Evolutionary conservation across 2,329 filamentous ascomycete genomes (phyloP).

Genomic region (Lachnellula suecica): DNA sequence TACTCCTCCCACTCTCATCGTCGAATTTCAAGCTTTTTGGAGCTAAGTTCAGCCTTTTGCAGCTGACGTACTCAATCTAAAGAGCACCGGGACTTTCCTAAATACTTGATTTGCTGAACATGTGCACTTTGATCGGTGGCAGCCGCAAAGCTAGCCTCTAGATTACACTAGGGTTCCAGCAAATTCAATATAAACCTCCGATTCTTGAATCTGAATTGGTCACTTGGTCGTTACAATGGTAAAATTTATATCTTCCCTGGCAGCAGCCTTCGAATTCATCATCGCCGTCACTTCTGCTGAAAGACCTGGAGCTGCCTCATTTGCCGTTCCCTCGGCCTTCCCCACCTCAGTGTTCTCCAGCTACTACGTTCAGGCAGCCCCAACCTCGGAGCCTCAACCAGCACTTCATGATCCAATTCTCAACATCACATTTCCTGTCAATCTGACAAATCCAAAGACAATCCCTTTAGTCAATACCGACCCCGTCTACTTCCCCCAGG

Average conservation of each 20-base stretch:
- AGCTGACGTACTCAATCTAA: too few species aligned
- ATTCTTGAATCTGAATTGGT: too few species aligned
- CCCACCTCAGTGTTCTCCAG: slow-evolving; percentile 50
- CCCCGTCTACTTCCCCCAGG: slow-evolving; percentile 48
- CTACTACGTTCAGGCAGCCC: slow-evolving; percentile 45
- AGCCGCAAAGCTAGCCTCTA: too few species aligned
- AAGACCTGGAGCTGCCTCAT: slow-evolving; percentile 37
- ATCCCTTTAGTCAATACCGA: slow-evolving; percentile 49
- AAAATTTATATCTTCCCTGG: background rate
- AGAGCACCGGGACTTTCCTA: too few species aligned
- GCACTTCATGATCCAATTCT: slow-evolving; percentile 52
- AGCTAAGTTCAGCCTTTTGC: too few species aligned
- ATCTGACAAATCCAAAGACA: slow-evolving; percentile 52
- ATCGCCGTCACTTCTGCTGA: slow-evolving; percentile 10
- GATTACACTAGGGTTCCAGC: too few species aligned
- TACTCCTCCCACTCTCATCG: too few species aligned
- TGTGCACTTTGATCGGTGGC: too few species aligned
- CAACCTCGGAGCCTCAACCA: slow-evolving; percentile 52
- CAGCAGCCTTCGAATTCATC: background rate
- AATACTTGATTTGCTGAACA: too few species aligned
- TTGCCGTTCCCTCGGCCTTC: slow-evolving; percentile 45
- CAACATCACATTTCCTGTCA: slow-evolving; percentile 52
- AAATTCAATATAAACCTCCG: too few species aligned
- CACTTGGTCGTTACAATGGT: too few species aligned
- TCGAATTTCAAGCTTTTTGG: too few species aligned